Evolutionary conservation across 352 stramenopile genomes (phyloP), one percentile per base, ranked within the genome.

Genomic region (Phytophthora idaei): DNA sequence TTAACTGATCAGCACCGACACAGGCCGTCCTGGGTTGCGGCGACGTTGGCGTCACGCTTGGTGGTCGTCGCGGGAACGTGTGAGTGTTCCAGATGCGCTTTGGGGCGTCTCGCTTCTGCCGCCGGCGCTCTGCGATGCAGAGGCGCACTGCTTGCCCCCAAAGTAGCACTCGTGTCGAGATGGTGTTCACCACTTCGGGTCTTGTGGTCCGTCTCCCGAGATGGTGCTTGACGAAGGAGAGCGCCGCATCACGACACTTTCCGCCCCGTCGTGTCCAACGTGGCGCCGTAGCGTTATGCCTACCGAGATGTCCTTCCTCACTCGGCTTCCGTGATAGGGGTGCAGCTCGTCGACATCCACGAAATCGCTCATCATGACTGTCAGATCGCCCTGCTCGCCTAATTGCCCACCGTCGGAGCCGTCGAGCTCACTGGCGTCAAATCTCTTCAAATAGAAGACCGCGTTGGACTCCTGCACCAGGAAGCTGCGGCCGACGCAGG

Each of bases 221-320:
- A 41, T 90, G 79, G 49, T 89, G 79, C 49, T 79, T 80, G 52
- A 89, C 79, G 57, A 90, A 89, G 54, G 80, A 90, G 52, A 90
- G 8, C 81, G 81, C 50, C 86, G 82, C 71, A 90, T 80, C 44
- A 90, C 67, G 31, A 90, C 80, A 29, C 60, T 69, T 44, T 75
- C 28, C 8, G 57, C 57, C n/a, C 82, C 82, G 12, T 64, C 60
- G 2, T 60, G 48, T 5, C 81, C 72, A 7, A 83, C 62, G 48
- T 80, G 72, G 8, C 74, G 75, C 55, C 68, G 69, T 32, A 89
- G 57, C 48, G 75, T 73, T 39, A 87, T 83, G 21, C 80, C 80
- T 29, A 89, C 80, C 10, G 72, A 81, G 5, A 77, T 85, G 61
- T 89, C 80, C 57, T 89, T 87, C 64, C 78, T 73, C 48, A 90